Evolutionary conservation across 495 filamentous ascomycete genomes (phyloP).

Genomic region (Lasiosphaeriaceae sp.): DNA sequence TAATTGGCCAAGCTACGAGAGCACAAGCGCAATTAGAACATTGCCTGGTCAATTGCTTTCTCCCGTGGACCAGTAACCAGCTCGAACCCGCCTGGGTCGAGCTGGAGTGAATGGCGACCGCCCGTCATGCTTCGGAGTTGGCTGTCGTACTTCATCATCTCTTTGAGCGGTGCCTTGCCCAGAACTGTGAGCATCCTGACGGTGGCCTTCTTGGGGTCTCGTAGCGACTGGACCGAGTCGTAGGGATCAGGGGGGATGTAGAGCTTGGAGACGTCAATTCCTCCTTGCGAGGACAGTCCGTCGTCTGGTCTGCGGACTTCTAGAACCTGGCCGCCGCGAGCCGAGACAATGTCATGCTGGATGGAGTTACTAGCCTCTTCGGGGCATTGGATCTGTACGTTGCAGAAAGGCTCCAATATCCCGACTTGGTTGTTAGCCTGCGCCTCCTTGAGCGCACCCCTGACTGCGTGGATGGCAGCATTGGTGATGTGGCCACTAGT

Average conservation of each 20-base stretch:
- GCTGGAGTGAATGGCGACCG: slow-evolving; percentile 86
- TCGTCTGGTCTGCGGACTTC: slow-evolving; percentile 65
- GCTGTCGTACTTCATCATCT: slow-evolving; percentile 96
- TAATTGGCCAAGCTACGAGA: too few species aligned
- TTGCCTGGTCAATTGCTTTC: slow-evolving; percentile 25
- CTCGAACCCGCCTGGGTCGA: slow-evolving; percentile 89
- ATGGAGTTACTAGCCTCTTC: slow-evolving; percentile 77
- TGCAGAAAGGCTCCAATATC: slow-evolving; percentile 91
- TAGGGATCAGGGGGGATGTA: slow-evolving; percentile 88
- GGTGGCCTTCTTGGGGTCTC: slow-evolving; percentile 33
- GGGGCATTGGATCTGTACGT: slow-evolving; percentile 75
- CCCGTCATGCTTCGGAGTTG: slow-evolving; percentile 83
- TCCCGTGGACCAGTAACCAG: slow-evolving; percentile 62
- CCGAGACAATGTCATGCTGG: slow-evolving; percentile 83
- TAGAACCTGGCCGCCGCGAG: slow-evolving; percentile 78
- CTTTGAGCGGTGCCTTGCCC: slow-evolving; percentile 84
- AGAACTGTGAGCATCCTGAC: slow-evolving; percentile 56
- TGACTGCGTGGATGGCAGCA: slow-evolving; percentile 69
- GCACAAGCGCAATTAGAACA: neutral
- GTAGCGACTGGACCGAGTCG: slow-evolving; percentile 47
- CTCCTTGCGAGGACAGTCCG: slow-evolving; percentile 10
- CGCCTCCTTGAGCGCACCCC: slow-evolving; percentile 58
- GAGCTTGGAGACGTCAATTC: slow-evolving; percentile 64
- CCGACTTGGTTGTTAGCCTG: slow-evolving; percentile 45
- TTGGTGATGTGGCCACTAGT: slow-evolving; percentile 72